phyloP scores from a whole-genome alignment of 1,284 basidiomycete genomes.

The Lignosus rhinocerotis region DNA sequence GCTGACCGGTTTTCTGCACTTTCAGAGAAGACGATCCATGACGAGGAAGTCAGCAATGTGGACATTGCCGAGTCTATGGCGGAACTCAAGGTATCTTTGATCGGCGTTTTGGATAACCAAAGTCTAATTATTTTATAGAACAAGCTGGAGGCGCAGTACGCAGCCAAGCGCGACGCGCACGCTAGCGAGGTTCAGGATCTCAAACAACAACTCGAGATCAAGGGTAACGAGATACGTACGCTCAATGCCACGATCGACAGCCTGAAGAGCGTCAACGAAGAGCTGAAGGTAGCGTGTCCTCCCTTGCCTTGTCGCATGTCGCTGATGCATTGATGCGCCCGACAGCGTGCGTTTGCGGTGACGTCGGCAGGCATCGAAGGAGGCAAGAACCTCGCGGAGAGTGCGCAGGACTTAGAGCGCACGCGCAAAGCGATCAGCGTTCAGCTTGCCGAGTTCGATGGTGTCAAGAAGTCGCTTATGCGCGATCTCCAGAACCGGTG shows the following conservation, averaged over 20 bases:
- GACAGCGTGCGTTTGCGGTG: constrained; percentile 92
- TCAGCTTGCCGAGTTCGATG: constrained; percentile 97
- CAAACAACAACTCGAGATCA: constrained; percentile 89
- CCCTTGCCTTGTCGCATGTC: neutral
- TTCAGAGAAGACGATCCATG: constrained; percentile 82
- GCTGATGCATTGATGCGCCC: constrained; percentile 4
- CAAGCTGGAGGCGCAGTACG: constrained; percentile 94
- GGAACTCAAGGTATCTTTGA: constrained; percentile 80
- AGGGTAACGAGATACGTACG: constrained; percentile 82
- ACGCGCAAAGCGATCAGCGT: constrained; percentile 96
- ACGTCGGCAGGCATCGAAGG: constrained; percentile 96
- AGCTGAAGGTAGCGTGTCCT: constrained; percentile 76
- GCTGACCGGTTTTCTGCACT: constrained; percentile 13
- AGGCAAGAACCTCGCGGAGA: constrained; percentile 94
- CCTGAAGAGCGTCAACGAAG: constrained; percentile 95
- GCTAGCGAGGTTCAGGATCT: constrained; percentile 86
- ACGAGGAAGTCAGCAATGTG: constrained; percentile 79
- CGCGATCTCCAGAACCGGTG: constrained; percentile 98
- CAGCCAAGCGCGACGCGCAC: constrained; percentile 89
- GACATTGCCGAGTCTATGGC: constrained; percentile 82
- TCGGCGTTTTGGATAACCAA: constrained; percentile 17
- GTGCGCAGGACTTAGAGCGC: constrained; percentile 95
- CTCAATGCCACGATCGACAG: constrained; percentile 89
- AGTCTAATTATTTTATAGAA: constrained; percentile 46
- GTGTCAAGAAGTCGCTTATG: constrained; percentile 98